Percentiles rank a stretch among this genome's conserved stretches.
These are phyloP conservation scores for Neonectria neomacrospora DNA, from an alignment of 2,329 filamentous ascomycete species.

Conservation along the genomic window DNA sequence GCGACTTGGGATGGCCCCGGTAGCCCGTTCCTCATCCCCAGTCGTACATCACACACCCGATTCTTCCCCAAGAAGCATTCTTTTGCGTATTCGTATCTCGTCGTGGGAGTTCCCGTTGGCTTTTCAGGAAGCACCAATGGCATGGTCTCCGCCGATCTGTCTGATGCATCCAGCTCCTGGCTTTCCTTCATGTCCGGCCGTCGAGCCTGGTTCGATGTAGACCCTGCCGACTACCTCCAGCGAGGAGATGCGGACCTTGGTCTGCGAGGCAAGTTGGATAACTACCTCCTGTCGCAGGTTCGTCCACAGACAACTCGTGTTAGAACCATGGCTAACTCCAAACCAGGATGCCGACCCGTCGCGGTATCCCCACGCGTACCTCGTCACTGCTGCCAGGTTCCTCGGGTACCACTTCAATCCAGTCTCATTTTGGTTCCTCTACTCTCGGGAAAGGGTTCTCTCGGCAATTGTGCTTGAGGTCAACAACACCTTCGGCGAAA, in stretches of 20 bases:
- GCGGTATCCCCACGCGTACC: conserved; percentile 74
- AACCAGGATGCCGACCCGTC: conserved; percentile 66
- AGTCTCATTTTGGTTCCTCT: conserved; percentile 83
- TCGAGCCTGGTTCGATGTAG: conserved; percentile 67
- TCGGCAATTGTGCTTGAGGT: conserved; percentile 77
- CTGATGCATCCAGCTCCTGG: conserved; percentile 31
- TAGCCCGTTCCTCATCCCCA: conserved; percentile 70
- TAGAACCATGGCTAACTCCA: conserved; percentile 27
- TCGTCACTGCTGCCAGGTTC: conserved; percentile 76
- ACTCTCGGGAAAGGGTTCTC: conserved; percentile 66
- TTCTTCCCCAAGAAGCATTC: conserved; percentile 74
- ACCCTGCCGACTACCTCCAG: conserved; percentile 69
- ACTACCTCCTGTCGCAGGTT: conserved; percentile 68
- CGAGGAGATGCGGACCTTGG: conserved; percentile 63
- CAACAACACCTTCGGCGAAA: conserved; percentile 81
- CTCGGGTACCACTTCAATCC: conserved; percentile 79
- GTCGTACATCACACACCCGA: conserved; percentile 71
- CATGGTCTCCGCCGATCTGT: conserved; percentile 62
- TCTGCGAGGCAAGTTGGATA: conserved; percentile 71
- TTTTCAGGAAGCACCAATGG: conserved; percentile 66
- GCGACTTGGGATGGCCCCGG: conserved; percentile 21
- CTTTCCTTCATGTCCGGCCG: conserved; percentile 47
- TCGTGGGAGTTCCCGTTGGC: conserved; percentile 75
- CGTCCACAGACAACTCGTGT: conserved; percentile 24
- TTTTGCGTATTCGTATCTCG: conserved; percentile 77